These are phyloP conservation scores for Ogataea haglerorum DNA, from an alignment of 805 yeast species.

Conservation along the genomic window DNA sequence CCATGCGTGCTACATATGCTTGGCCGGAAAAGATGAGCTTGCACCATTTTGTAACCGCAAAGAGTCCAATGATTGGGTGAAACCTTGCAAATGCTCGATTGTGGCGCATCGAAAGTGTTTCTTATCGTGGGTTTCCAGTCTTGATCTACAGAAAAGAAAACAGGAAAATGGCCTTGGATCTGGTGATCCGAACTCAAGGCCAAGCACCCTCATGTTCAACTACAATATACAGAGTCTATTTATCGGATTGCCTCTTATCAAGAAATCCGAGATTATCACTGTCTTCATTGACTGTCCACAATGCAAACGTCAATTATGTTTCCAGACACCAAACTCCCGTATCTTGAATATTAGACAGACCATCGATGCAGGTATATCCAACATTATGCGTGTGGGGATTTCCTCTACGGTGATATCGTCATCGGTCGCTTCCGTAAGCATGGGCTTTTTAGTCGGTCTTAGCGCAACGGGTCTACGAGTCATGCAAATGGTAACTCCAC, in stretches of 20 bases:
- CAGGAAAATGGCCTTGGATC: slow-evolving; percentile 5
- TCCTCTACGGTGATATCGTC: slow-evolving; percentile 19
- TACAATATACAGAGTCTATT: slow-evolving; percentile 15
- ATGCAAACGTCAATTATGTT: slow-evolving; percentile 32
- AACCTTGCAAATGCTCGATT: slow-evolving; percentile 44
- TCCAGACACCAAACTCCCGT: slow-evolving; percentile 25
- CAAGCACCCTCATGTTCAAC: slow-evolving; percentile 14
- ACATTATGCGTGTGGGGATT: slow-evolving; percentile 20
- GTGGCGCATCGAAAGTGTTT: slow-evolving; percentile 45
- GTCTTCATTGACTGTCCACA: slow-evolving; percentile 36
- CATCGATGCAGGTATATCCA: slow-evolving; percentile 12
- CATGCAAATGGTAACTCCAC: slow-evolving; percentile 30
- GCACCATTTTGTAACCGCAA: slow-evolving; percentile 30
- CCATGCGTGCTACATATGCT: slow-evolving; percentile 29
- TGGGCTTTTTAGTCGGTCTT: slow-evolving; percentile 21
- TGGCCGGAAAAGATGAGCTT: slow-evolving; percentile 29
- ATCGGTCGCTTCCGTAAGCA: slow-evolving; percentile 21
- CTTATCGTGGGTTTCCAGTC: slow-evolving; percentile 38
- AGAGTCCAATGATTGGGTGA: slow-evolving; percentile 39
- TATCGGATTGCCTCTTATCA: slow-evolving; percentile 18
- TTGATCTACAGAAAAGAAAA: slow-evolving; percentile 24
- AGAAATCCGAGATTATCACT: slow-evolving; percentile 19
- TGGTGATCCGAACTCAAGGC: slow-evolving; percentile 3
- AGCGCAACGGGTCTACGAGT: slow-evolving; percentile 31
- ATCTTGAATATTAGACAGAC: slow-evolving; percentile 15